Evolutionary conservation across 2,329 filamentous ascomycete genomes (phyloP), one percentile per base, ranked within the genome.

Genomic region (Penicillium sp.): DNA sequence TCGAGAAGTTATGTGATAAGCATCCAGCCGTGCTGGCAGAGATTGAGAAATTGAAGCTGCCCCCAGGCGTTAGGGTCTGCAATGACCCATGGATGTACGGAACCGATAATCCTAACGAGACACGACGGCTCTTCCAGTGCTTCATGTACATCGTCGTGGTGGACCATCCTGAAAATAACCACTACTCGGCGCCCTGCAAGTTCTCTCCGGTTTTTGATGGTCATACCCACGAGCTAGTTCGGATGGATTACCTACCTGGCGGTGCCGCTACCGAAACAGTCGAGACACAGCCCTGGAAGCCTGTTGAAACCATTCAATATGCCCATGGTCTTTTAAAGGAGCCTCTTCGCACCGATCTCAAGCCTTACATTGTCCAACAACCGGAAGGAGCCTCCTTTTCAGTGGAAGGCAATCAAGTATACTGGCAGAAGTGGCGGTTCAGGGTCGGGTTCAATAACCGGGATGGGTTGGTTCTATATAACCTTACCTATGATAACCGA

Each of bases 31-130:
- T 88, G 3, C 77, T 85, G 67, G 84, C 83, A 15, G 86, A 86
- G 66, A 82, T 88, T 57, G 83, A 82, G 46, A 88, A 88, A 70
- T 71, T 88, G 61, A 74, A 87, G 61, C 76, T 88, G 2, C 86
- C 86, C 0, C 76, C 85, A 65, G 85, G 85, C 31, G 80, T 85
- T 3, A 80, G 81, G 2, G 79, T 88, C 29, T 83, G 86, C 64
- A 82, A 82, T 55, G 86, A 88, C 63, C 86, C 85, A 1, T 92
- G 90, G 90, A 91, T 91, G 52, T 92, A 92, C 67, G 86, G 84
- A 75, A 76, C 73, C 3, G 77, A 79, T 41, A 69, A 70, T 44
- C 64, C 69, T 5, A 77, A 77, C n/a, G 76, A 79, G 61, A 73
- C 69, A 11, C 72, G 77, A 23, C 76, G 77, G 3, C 70, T 79